phyloP scores from a whole-genome alignment of 208 protist species.

The Trypanosoma cruzi region DNA sequence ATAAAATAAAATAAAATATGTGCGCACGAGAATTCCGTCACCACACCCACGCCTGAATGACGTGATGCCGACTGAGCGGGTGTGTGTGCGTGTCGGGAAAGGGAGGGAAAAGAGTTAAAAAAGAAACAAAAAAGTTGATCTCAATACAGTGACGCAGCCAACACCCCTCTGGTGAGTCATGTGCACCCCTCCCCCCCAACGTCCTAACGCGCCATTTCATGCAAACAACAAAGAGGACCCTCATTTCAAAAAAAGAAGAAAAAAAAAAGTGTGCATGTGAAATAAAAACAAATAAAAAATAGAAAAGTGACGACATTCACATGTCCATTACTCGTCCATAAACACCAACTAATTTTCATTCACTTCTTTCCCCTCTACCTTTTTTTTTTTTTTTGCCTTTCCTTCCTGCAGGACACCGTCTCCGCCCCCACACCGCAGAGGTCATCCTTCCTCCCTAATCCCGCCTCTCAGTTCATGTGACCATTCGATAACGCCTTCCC shows the following conservation, averaged over 20 bases:
- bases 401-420: not conserved
- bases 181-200: no score
- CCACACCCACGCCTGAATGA: not conserved
- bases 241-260: no score
- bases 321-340: not conserved
- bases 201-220: no score
- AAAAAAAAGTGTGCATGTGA: no score
- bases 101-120: not conserved
- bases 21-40: no score
- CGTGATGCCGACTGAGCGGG: not conserved
- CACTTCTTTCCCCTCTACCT: not conserved
- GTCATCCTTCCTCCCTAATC: not conserved
- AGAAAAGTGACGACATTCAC: no score
- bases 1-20: no score
- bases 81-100: not conserved
- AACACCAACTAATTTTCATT: not conserved
- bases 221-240: no score
- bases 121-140: no score
- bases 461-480: not conserved
- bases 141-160: no score
- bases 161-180: not conserved
- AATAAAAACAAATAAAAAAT: no score
- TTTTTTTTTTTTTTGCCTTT: not conserved
- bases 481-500: not conserved
- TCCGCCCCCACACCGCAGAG: not conserved